phyloP scores from a whole-genome alignment of 148 eudicot species.

The Chenopodium suecicum region DNA sequence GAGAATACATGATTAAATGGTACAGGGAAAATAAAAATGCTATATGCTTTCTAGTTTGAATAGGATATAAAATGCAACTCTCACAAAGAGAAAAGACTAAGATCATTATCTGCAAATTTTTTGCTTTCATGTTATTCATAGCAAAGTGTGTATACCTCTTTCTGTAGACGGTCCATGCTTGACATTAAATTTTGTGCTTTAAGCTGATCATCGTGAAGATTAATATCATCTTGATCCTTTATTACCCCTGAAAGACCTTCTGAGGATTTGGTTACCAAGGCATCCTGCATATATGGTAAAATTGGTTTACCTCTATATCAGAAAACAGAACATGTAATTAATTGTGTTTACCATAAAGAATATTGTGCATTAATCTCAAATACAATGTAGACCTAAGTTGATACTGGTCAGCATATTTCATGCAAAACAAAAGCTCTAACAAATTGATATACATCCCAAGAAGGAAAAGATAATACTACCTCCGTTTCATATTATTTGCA shows the following conservation, averaged over 20 bases:
- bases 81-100: background rate
- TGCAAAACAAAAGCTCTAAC: background rate
- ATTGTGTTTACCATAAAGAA: background rate
- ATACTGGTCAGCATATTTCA: background rate
- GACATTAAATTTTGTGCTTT: slow-evolving; percentile 53
- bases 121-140: background rate
- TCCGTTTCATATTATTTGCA: too few relatives aligned
- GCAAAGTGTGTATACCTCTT: slow-evolving; percentile 57
- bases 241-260: slow-evolving; percentile 32
- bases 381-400: background rate
- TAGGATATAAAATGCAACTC: background rate
- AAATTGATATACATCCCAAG: background rate
- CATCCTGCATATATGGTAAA: slow-evolving; percentile 40
- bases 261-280: slow-evolving; percentile 24
- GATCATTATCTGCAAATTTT: background rate
- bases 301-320: background rate
- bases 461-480: background rate
- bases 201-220: slow-evolving; percentile 37
- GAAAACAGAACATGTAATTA: background rate
- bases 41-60: background rate
- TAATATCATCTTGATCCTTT: slow-evolving; percentile 23
- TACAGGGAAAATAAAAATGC: background rate
- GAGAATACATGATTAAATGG: background rate
- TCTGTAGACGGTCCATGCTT: slow-evolving; percentile 73
- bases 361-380: background rate